phyloP scores from a whole-genome alignment of 306 rosid genomes.

The Rubus parviflorus region DNA sequence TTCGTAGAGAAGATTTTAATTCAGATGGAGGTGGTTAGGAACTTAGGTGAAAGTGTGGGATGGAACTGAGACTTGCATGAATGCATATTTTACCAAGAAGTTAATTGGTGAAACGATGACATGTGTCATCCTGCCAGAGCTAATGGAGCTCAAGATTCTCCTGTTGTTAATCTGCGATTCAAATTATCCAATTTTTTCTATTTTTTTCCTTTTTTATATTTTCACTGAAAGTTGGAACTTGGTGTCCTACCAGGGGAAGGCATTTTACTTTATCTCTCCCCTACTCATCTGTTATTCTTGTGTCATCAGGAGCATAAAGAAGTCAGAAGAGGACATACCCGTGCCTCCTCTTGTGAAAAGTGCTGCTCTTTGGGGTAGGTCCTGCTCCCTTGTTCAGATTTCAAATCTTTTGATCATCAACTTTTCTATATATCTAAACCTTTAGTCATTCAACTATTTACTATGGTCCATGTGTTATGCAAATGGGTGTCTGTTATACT shows the following conservation, averaged over 20 bases:
- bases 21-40: constrained; percentile 2
- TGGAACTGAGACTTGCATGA: constrained; percentile 2
- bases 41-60: not conserved
- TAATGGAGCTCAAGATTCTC: not conserved
- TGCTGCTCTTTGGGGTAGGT: constrained; percentile 63
- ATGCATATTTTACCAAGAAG: not conserved
- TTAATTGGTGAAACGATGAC: not conserved
- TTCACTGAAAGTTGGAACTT: not conserved
- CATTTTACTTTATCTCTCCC: not conserved
- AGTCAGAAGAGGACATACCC: constrained; percentile 85
- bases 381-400: not conserved
- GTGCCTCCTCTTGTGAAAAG: constrained; percentile 91
- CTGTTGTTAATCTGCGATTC: not conserved
- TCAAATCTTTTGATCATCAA: not conserved
- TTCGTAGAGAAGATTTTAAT: not conserved
- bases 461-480: not conserved
- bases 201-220: not conserved
- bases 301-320: constrained; percentile 66
- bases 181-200: not conserved
- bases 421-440: not conserved
- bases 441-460: not conserved
- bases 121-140: not conserved
- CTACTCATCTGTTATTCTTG: constrained; percentile 18
- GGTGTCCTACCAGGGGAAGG: not conserved
- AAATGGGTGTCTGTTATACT: not conserved